Evolutionary conservation across 2,329 filamentous ascomycete genomes (phyloP).

Genomic region (Colletotrichum lindemuthianum): DNA sequence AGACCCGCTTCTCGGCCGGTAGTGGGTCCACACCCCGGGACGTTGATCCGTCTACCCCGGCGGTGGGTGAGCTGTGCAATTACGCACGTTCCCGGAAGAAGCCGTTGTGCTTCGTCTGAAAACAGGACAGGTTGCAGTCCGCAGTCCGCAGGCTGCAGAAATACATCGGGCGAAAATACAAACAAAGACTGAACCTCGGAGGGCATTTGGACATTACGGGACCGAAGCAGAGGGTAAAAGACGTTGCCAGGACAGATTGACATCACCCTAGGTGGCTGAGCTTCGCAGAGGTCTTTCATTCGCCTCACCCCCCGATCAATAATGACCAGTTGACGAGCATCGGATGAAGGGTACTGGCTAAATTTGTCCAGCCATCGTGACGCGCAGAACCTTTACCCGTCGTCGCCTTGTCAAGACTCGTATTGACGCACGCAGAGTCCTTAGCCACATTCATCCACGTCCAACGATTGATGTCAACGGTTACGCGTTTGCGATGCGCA

Average conservation of each 20-base stretch:
- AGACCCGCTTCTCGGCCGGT: conserved; percentile 1
- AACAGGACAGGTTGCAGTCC: background rate
- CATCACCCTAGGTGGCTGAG: conserved; percentile 14
- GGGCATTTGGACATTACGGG: background rate
- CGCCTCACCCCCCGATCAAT: background rate
- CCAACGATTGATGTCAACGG: no score
- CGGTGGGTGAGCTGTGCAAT: conserved; percentile 2
- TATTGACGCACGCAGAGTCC: no score
- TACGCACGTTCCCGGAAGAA: conserved; percentile 7
- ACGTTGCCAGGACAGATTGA: background rate
- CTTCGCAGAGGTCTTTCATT: background rate
- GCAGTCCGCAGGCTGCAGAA: no score
- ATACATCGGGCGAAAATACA: no score
- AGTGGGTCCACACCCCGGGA: conserved; percentile 4
- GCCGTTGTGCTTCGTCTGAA: conserved; percentile 28
- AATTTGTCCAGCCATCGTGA: conserved; percentile 14
- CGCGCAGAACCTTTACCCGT: background rate
- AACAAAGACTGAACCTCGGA: no score
- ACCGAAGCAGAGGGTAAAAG: background rate
- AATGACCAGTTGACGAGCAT: background rate
- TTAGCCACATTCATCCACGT: no score
- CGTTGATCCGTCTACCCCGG: conserved; percentile 3
- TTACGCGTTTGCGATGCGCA: no score
- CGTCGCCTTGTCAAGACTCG: background rate
- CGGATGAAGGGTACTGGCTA: background rate